phyloP scores from a whole-genome alignment of 805 yeast genomes.

The Lachancea dasiensis region DNA sequence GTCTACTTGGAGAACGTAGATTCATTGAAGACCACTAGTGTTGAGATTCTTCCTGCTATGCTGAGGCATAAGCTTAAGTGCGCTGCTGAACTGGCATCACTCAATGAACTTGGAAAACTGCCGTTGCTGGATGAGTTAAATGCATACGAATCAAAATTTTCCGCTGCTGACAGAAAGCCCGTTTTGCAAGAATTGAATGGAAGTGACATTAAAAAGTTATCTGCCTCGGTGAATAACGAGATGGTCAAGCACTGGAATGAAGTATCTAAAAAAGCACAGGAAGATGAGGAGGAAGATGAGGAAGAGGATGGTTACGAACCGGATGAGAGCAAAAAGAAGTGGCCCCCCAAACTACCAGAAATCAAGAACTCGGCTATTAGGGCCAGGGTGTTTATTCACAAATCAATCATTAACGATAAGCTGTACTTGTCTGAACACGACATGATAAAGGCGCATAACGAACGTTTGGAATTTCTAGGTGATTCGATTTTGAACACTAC shows the following conservation, averaged over 20 bases:
- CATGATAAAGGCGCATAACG: slow-evolving; percentile 62
- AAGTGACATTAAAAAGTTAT: slow-evolving; percentile 16
- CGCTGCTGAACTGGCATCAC: slow-evolving; percentile 53
- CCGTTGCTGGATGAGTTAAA: slow-evolving; percentile 50
- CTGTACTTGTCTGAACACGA: slow-evolving; percentile 52
- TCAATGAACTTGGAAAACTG: slow-evolving; percentile 44
- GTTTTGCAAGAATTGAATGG: slow-evolving; percentile 16
- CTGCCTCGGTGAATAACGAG: slow-evolving; percentile 5
- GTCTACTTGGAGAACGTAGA: slow-evolving; percentile 35
- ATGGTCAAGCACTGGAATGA: slow-evolving; percentile 8
- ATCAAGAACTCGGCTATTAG: slow-evolving; percentile 54
- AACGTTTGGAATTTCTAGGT: slow-evolving; percentile 84
- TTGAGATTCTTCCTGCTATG: slow-evolving; percentile 45
- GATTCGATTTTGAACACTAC: slow-evolving; percentile 74
- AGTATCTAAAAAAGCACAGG: slow-evolving; percentile 8
- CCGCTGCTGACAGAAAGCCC: slow-evolving; percentile 16
- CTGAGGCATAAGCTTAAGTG: slow-evolving; percentile 50
- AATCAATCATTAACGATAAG: slow-evolving; percentile 59
- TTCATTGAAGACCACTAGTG: slow-evolving; percentile 29
- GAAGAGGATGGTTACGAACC: slow-evolving; percentile 28
- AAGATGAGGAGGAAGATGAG: slow-evolving; percentile 14
- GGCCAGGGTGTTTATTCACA: slow-evolving; percentile 75
- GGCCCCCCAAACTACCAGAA: slow-evolving; percentile 67
- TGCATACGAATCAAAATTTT: slow-evolving; percentile 33
- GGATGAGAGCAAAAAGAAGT: slow-evolving; percentile 21